Base-by-base conservation (phyloP, 495 filamentous ascomycete species). In the Penicillium manginii region DNA sequence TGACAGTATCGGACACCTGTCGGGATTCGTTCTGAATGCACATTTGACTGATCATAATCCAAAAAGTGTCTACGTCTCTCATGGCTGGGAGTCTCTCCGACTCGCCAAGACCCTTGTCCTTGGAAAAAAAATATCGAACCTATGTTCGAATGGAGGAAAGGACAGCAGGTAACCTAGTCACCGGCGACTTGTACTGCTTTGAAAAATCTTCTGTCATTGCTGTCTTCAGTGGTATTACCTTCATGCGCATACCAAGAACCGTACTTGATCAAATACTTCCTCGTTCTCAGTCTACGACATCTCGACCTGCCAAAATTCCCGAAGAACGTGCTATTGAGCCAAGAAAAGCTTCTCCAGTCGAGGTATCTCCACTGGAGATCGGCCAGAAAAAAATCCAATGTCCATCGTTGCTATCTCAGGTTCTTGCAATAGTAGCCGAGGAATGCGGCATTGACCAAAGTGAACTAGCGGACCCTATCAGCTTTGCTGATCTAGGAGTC, bases 21-120 rank as follows among this genome's bases (percentile, higher is more conserved):
- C 78, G 9, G 82, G 82, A 18, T 84, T 84, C 63, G 79, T 83
- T 49, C 67, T 82, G 60, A 84, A 84, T 57, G 78, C 63, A 18
- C 75, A 71, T 10, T 77, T 79, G 26, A 63, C 72, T n/a, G 55
- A 76, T 31, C 77, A 82, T 59, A 74, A 74, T 2, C 70, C 72
- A 26, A 73, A 77, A 32, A 71, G 73, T 42, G 75, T 81, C 18
- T 83, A 73, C 60, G 57, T 77, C 50, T 64, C 66, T 32, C 74
- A 73, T 55, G 71, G 71, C 33, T 76, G 73, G 78, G 68, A 73
- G 22, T 69, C 66, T 0, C 59, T 79, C 58, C 71, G 67, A 9
- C 55, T 79, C 12, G 57, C 63, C 3, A 52, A 56, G 21, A 39
- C 56, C 0, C 42, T 79, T 2, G 47, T 23, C 39, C 55, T 2